Percentiles rank a stretch among this genome's conserved stretches.
phyloP scores from a whole-genome alignment of 2,329 filamentous ascomycete species.

The Pyricularia pennisetigena region DNA sequence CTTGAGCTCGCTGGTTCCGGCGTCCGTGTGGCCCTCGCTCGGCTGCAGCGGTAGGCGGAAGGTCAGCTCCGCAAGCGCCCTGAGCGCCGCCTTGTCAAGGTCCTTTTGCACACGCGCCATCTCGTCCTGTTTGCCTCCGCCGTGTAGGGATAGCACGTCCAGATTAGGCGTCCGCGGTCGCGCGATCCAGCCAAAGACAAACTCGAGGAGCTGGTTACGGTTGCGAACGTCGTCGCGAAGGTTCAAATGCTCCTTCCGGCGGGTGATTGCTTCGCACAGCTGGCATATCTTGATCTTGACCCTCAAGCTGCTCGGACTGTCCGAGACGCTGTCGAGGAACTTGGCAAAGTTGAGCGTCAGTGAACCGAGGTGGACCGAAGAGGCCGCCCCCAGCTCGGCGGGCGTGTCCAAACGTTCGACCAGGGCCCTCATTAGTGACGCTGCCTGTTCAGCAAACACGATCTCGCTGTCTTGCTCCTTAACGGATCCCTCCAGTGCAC shows the following conservation, averaged over 20 bases:
- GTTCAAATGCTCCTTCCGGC: conserved; percentile 58
- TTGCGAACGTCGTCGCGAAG: conserved; percentile 59
- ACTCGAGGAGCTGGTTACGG: conserved; percentile 57
- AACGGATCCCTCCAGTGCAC: conserved; percentile 35
- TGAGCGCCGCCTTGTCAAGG: conserved; percentile 55
- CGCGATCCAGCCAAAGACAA: conserved; percentile 60
- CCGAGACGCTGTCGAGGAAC: conserved; percentile 49
- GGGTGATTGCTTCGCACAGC: conserved; percentile 53
- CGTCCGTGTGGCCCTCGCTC: conserved; percentile 54
- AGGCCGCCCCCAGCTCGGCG: conserved; percentile 50
- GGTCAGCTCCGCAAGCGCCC: conserved; percentile 54
- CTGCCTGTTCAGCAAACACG: conserved; percentile 58
- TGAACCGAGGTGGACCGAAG: conserved; percentile 53
- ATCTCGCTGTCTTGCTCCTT: conserved; percentile 50
- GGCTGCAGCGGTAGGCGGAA: conserved; percentile 58
- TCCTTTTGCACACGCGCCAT: conserved; percentile 49
- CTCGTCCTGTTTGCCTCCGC: conserved; percentile 44
- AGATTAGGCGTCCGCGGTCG: conserved; percentile 42
- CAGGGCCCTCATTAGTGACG: conserved; percentile 51
- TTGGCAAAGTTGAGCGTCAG: conserved; percentile 58
- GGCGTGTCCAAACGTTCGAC: conserved; percentile 56
- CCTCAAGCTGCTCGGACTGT: conserved; percentile 44
- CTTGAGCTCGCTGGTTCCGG: conserved; percentile 57
- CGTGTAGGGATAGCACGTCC: conserved; percentile 27
- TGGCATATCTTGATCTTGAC: conserved; percentile 64